Evolutionary conservation across 2,329 filamentous ascomycete genomes (phyloP).

Genomic region (Decorospora gaudefroyi): DNA sequence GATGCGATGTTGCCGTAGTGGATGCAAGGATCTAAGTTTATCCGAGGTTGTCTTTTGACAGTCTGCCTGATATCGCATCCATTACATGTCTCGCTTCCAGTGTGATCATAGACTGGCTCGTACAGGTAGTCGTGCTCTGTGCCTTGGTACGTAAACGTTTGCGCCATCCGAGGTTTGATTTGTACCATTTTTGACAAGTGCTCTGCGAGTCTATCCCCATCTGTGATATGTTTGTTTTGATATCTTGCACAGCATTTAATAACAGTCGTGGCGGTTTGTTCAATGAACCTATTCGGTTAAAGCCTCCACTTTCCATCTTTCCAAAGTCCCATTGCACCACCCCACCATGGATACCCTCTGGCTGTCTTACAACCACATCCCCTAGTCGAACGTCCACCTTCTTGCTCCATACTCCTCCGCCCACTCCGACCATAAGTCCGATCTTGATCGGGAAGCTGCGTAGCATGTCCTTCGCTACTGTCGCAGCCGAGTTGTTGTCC

Average conservation of each 20-base stretch:
- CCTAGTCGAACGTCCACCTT: neutral
- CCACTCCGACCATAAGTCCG: neutral
- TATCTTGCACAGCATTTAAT: neutral
- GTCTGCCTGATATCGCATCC: neutral
- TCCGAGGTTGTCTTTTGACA: neutral
- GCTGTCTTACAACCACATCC: neutral
- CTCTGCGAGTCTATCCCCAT: neutral
- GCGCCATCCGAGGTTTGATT: too few relatives aligned
- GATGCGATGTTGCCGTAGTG: neutral
- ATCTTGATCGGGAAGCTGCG: neutral
- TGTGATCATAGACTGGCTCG: too few relatives aligned
- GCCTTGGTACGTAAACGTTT: too few relatives aligned
- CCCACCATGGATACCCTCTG: neutral
- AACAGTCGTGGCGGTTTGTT: neutral
- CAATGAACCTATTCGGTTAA: neutral
- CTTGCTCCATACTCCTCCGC: neutral
- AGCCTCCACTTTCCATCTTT: neutral
- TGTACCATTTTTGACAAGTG: neutral
- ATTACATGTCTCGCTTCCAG: too few relatives aligned
- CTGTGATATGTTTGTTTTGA: too few relatives aligned
- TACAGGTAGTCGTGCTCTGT: too few relatives aligned
- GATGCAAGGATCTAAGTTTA: neutral
- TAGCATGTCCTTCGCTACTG: neutral
- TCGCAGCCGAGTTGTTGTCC: neutral
- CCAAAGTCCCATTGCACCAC: neutral